Conservation (phyloP, 2,329 filamentous ascomycete genomes). For the Meredithiella fracta region DNA sequence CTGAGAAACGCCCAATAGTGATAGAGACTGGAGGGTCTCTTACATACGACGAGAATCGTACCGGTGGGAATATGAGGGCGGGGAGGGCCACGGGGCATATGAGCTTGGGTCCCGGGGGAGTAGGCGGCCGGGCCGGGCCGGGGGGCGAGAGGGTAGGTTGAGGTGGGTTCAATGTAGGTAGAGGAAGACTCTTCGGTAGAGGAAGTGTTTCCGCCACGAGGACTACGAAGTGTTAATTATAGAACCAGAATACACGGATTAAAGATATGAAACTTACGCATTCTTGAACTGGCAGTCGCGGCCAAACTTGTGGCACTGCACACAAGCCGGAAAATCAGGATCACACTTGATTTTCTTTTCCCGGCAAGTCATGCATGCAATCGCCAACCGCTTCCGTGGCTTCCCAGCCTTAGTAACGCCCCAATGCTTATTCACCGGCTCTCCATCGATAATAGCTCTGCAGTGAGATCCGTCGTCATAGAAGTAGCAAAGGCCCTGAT, state of each 20-base stretch:
- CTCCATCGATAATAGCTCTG: conserved; percentile 70
- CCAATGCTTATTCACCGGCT: conserved; percentile 80
- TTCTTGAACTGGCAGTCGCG: conserved; percentile 71
- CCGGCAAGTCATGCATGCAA: conserved; percentile 82
- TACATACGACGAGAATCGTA: background rate
- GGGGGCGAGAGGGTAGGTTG: background rate
- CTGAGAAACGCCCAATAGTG: background rate
- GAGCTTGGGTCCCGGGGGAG: background rate
- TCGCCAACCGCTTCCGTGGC: conserved; percentile 75
- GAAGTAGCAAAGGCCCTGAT: conserved; percentile 68
- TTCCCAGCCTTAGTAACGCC: conserved; percentile 89
- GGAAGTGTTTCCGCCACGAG: conserved; percentile 2
- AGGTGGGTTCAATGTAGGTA: background rate
- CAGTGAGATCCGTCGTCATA: conserved; percentile 75
- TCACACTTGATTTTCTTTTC: conserved; percentile 98
- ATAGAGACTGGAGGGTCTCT: background rate
- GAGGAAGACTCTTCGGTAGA: background rate
- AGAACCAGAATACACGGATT: background rate
- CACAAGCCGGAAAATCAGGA: conserved; percentile 69
- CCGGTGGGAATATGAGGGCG: background rate
- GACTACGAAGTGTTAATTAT: background rate
- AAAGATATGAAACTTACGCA: conserved; percentile 45
- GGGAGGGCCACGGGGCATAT: background rate
- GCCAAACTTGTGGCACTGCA: conserved; percentile 85
- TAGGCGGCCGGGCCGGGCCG: background rate